Evolutionary conservation across 2,329 filamentous ascomycete species (phyloP).

Genomic region (Ramularia endophylla): DNA sequence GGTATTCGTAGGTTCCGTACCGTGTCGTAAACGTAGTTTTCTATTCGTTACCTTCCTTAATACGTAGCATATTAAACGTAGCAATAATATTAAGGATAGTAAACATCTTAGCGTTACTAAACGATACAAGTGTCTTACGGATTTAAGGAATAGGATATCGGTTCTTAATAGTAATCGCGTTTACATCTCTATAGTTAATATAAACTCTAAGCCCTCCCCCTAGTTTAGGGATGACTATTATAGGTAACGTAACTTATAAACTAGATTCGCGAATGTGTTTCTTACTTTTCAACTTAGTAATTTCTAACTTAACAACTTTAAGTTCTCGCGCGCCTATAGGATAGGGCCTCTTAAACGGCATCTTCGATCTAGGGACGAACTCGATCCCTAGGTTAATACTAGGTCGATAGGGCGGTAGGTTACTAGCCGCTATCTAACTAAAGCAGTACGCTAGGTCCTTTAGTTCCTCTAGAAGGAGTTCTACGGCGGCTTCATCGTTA

Average conservation of each 20-base stretch:
- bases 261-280: not conserved
- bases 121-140: conserved; percentile 15
- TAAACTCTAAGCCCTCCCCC: not conserved
- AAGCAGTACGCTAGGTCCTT: too few species aligned
- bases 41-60: conserved; percentile 17
- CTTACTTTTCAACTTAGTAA: not conserved
- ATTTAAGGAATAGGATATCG: conserved; percentile 23
- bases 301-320: too few species aligned
- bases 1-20: conserved; percentile 22
- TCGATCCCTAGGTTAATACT: too few species aligned
- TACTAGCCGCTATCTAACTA: too few species aligned
- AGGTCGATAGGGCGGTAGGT: too few species aligned
- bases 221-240: not conserved
- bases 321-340: too few species aligned
- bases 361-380: too few species aligned
- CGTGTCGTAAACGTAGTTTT: conserved; percentile 16
- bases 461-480: too few species aligned
- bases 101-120: conserved; percentile 17
- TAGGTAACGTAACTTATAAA: not conserved
- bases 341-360: too few species aligned
- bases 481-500: too few species aligned
- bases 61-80: conserved; percentile 23
- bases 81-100: conserved; percentile 21
- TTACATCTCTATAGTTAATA: conserved; percentile 24
- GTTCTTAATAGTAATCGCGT: conserved; percentile 27